phyloP scores from a whole-genome alignment of 371 early-diverging fungal genomes.

The Nematocida sp. region DNA sequence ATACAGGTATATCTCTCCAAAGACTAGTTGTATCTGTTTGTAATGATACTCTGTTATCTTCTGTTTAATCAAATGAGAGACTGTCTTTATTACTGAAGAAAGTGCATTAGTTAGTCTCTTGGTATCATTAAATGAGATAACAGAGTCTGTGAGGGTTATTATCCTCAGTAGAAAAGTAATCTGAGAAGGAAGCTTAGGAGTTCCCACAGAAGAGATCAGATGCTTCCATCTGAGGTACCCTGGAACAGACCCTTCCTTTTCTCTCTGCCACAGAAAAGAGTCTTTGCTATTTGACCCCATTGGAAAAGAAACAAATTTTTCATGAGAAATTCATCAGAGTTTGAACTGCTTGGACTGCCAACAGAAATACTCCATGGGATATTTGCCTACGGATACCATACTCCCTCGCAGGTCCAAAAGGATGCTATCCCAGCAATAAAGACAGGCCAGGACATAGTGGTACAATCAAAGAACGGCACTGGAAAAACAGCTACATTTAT shows the following conservation, averaged over 20 bases:
- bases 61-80: slow-evolving; percentile 5
- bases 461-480: slow-evolving; percentile 91
- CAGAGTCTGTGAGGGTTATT: slow-evolving; percentile 46
- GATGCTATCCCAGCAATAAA: slow-evolving; percentile 84
- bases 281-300: neutral
- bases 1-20: slow-evolving; percentile 36
- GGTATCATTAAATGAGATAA: slow-evolving; percentile 33
- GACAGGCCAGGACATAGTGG: slow-evolving; percentile 64
- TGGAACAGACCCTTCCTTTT: slow-evolving; percentile 7
- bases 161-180: slow-evolving; percentile 28
- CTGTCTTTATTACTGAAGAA: slow-evolving; percentile 7
- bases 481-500: slow-evolving; percentile 90
- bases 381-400: slow-evolving; percentile 70
- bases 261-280: neutral
- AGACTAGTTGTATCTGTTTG: slow-evolving; percentile 15
- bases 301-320: slow-evolving; percentile 21
- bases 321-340: slow-evolving; percentile 26
- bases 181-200: slow-evolving; percentile 2
- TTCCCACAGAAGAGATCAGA: neutral
- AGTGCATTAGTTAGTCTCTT: slow-evolving; percentile 40
- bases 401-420: slow-evolving; percentile 72
- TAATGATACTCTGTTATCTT: slow-evolving; percentile 23
- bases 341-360: slow-evolving; percentile 67
- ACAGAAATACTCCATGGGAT: slow-evolving; percentile 89
- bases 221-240: slow-evolving; percentile 44